Percentiles rank a stretch among this genome's conserved stretches.
phyloP scores from a whole-genome alignment of 176 grass and related monocot species.

The Phyllostachys edulis region DNA sequence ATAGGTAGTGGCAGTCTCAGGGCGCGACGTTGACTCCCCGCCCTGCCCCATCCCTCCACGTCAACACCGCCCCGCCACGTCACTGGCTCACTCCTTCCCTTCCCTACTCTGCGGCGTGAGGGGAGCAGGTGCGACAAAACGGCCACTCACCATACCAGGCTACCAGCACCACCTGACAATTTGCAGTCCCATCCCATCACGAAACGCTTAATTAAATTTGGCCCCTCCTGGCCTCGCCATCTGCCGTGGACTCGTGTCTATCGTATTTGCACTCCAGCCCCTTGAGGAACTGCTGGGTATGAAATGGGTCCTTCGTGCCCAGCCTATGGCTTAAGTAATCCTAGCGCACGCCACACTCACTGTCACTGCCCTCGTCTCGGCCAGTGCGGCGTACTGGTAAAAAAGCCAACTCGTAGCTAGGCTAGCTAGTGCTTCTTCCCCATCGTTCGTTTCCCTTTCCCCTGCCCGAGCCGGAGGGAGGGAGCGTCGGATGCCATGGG shows the following conservation, averaged over 20 bases:
- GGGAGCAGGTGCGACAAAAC: slow-evolving; percentile 31
- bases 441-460: slow-evolving; percentile 4
- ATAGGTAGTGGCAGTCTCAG: not conserved
- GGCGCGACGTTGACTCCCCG: slow-evolving; percentile 50
- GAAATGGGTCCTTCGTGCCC: not conserved
- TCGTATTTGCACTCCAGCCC: not conserved
- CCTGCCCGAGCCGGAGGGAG: slow-evolving; percentile 1
- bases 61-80: slow-evolving; percentile 46
- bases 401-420: not conserved
- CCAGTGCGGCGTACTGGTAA: slow-evolving; percentile 28
- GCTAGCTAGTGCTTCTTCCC: slow-evolving; percentile 1
- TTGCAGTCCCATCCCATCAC: not conserved
- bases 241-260: not conserved
- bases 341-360: slow-evolving; percentile 15
- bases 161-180: slow-evolving; percentile 27
- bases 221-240: not conserved
- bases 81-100: not conserved
- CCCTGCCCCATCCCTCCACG: not conserved
- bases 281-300: not conserved
- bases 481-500: slow-evolving; percentile 73
- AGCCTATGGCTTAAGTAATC: not conserved
- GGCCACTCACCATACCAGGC: slow-evolving; percentile 29
- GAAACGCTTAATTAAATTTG: not conserved
- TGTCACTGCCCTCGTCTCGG: not conserved
- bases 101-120: slow-evolving; percentile 34